A percentile compares a stretch with the other conserved stretches of the same genome.
Conservation (phyloP, 2,329 filamentous ascomycete genomes). For the Diaporthe destruens region DNA sequence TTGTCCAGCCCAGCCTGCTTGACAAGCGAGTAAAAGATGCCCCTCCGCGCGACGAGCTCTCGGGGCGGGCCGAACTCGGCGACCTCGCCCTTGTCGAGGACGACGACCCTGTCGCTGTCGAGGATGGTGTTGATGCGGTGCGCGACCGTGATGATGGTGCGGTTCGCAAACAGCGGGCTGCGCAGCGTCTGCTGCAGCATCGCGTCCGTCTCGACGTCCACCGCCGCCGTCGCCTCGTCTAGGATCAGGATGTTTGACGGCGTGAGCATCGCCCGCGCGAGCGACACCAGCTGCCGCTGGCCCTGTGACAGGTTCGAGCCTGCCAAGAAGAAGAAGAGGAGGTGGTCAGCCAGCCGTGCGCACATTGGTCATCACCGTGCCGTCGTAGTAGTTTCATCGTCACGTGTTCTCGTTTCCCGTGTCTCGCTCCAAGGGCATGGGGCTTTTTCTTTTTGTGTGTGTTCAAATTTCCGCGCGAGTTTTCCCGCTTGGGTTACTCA, state of each 20-base stretch:
- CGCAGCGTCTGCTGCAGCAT: conserved; percentile 74
- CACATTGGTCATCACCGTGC: neutral
- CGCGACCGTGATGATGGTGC: conserved; percentile 98
- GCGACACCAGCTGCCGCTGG: conserved; percentile 92
- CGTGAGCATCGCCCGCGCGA: conserved; percentile 92
- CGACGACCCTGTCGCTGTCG: conserved; percentile 88
- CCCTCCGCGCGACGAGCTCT: conserved; percentile 79
- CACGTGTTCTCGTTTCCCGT: neutral
- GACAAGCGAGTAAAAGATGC: conserved; percentile 90
- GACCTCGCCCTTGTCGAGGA: conserved; percentile 90
- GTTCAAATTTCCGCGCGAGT: conserved; percentile 18
- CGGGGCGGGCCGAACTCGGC: conserved; percentile 92
- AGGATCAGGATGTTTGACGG: conserved; percentile 97
- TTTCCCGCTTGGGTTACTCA: conserved; percentile 27
- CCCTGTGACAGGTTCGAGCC: conserved; percentile 96
- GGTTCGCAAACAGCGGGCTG: conserved; percentile 81
- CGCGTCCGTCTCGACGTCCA: conserved; percentile 77
- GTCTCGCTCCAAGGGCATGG: neutral
- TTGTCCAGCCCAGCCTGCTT: conserved; percentile 85
- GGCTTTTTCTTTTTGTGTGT: conserved; percentile 13
- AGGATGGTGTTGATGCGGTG: conserved; percentile 99
- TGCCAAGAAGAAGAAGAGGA: conserved; percentile 53
- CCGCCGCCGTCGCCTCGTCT: conserved; percentile 91
- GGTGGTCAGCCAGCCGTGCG: conserved; percentile 1
- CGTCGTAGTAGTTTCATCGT: neutral